Conservation (phyloP, 1,284 basidiomycete genomes). For the Hymenochaete sp. region DNA sequence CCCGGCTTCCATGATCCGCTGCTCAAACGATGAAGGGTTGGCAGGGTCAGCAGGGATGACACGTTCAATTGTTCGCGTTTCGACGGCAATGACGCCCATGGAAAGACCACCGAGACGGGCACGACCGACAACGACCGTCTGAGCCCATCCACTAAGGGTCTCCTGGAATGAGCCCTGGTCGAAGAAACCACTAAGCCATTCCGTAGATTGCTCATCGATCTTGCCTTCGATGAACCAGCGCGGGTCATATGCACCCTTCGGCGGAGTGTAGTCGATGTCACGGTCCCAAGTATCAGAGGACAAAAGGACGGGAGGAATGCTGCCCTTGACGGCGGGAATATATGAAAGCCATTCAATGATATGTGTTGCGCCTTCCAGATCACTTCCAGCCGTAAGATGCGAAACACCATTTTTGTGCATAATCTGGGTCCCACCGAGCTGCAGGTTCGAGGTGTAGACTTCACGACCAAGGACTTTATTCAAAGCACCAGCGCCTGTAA, state of each 20-base stretch:
- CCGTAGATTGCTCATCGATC: constrained; percentile 68
- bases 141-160: constrained; percentile 93
- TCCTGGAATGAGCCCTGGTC: constrained; percentile 96
- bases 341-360: constrained; percentile 96
- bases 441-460: constrained; percentile 97
- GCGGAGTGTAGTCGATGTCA: constrained; percentile 82
- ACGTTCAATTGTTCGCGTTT: constrained; percentile 95
- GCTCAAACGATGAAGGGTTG: constrained; percentile 95
- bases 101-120: constrained; percentile 96
- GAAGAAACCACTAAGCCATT: constrained; percentile 88
- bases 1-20: constrained; percentile 97
- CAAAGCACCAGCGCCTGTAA: constrained; percentile 93
- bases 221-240: constrained; percentile 97
- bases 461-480: constrained; percentile 99
- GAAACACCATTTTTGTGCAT: constrained; percentile 99
- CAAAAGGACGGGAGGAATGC: constrained; percentile 66
- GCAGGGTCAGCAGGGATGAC: constrained; percentile 98
- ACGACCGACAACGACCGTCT: constrained; percentile 95
- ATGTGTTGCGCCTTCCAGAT: constrained; percentile 88
- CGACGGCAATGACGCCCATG: constrained; percentile 96
- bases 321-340: constrained; percentile 76
- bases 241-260: constrained; percentile 94
- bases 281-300: constrained; percentile 86
- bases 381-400: constrained; percentile 89
- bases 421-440: constrained; percentile 98